Base-by-base conservation (phyloP, 1,284 basidiomycete genomes). In the Sporisorium sorghi region DNA sequence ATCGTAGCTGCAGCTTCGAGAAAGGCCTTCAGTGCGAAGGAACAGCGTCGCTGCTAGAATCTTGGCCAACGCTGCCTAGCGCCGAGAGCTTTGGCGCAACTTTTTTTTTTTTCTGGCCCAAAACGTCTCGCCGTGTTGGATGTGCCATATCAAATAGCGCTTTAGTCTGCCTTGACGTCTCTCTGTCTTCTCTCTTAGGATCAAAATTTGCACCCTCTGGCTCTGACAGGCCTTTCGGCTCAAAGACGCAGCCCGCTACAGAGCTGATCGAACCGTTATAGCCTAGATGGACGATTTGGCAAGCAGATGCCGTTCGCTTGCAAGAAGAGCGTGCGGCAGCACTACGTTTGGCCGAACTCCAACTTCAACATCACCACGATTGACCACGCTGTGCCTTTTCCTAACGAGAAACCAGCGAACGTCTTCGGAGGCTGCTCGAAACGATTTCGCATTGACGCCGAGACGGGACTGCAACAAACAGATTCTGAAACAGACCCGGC, bases 141-240 rank as follows among this genome's bases (percentile, higher is more conserved):
- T 63, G 64, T 44, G 63, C 40, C 64, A 72, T 72, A 59, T 72
- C 69, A 66, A 47, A 52, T 56, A 14, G 43, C 58, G 28, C 42
- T 48, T 42, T 21, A n/a, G n/a, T n/a, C 17, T 10, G 35, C 47
- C 40, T 24, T 49, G 32, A 17, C 51, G 24, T 24, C 50, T 39
- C 47, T 30, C 46, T 39, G 53, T 30, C 46, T 30, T 47, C 28
- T 47, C 46, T 30, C 21, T 17, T n/a, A n/a, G 35, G 7, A 5
- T 19, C 6, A 15, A 40, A 19, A 19, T 7, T 19, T 19, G 37
- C 37, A 14, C 37, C 37, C 19, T 19, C n/a, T 19, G 9, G n/a
- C 37, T 40, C 17, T 33, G 10, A 1, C 17, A 49, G 12, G 8
- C 28, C 46, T 30, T 19, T 4, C 26, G 28, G 9, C 10, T 28